These are phyloP conservation scores for Yamadazyma phyllophila DNA, from an alignment of 805 yeast species.

Conservation along the genomic window DNA sequence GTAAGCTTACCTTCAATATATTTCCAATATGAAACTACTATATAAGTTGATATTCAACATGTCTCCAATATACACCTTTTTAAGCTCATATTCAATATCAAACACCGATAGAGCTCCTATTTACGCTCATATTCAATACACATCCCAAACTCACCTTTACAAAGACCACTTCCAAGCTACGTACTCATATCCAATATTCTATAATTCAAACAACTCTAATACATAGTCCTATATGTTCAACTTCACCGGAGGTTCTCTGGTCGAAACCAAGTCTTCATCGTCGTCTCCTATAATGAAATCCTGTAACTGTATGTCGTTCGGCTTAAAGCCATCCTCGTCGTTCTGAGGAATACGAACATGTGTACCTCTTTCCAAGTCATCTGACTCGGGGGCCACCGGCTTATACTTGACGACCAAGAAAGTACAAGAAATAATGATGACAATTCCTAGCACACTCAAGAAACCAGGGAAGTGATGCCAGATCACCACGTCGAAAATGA, in stretches of 20 bases:
- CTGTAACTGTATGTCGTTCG: conserved; percentile 23
- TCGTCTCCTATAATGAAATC: conserved; percentile 30
- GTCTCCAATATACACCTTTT: too few species aligned
- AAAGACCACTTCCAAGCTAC: too few species aligned
- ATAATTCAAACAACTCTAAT: too few species aligned
- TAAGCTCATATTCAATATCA: too few species aligned
- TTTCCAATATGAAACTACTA: too few species aligned
- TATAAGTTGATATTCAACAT: too few species aligned
- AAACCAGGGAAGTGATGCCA: conserved; percentile 74
- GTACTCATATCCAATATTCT: too few species aligned
- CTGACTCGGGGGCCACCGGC: conserved; percentile 7
- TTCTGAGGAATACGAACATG: conserved; percentile 12
- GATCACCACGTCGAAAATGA: conserved; percentile 67
- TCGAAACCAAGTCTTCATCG: conserved; percentile 4
- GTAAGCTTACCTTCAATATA: too few species aligned
- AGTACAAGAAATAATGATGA: conserved; percentile 66
- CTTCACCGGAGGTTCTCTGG: background rate
- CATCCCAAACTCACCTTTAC: too few species aligned
- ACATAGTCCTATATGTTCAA: background rate
- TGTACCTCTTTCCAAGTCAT: conserved; percentile 6
- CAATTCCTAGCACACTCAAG: conserved; percentile 67
- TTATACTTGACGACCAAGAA: conserved; percentile 40
- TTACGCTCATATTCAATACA: too few species aligned
- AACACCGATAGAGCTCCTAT: too few species aligned
- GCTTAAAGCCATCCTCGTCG: conserved; percentile 11